phyloP scores from a whole-genome alignment of 306 rosid genomes.

The Vachellia pachyceras region DNA sequence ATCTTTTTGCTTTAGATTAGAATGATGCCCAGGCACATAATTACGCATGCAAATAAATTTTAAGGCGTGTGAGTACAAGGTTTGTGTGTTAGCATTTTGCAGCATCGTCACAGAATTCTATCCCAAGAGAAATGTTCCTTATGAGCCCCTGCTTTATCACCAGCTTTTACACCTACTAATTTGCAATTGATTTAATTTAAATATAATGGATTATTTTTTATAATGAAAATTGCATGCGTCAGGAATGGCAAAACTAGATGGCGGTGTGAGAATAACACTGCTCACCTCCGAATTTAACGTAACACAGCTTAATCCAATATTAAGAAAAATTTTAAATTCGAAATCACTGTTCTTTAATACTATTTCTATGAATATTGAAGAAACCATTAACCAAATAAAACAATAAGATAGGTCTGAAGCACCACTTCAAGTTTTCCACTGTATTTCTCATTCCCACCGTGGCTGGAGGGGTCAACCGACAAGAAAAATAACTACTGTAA shows the following conservation, averaged over 20 bases:
- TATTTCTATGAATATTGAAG: neutral
- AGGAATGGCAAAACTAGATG: neutral
- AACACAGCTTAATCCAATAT: neutral
- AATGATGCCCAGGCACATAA: conserved; percentile 3
- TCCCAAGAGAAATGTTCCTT: neutral
- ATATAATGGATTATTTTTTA: neutral
- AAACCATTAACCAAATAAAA: neutral
- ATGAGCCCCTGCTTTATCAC: neutral
- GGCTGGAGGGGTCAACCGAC: neutral
- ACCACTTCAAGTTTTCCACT: neutral
- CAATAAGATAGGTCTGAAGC: neutral
- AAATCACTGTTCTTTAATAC: too few relatives aligned
- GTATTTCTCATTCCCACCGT: neutral
- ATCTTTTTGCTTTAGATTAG: conserved; percentile 8
- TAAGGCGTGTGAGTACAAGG: neutral
- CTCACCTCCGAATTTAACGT: too few relatives aligned
- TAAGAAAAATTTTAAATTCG: too few relatives aligned
- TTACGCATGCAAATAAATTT: conserved; percentile 9
- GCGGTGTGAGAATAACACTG: neutral
- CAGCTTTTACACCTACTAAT: neutral
- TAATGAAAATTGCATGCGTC: neutral
- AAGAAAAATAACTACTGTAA: neutral
- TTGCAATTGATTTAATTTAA: neutral
- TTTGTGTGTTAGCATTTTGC: neutral
- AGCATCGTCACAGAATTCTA: neutral